Percentiles rank a stretch among this genome's conserved stretches.
These are phyloP conservation scores for Trichoderma erinaceum DNA, from an alignment of 495 filamentous ascomycete genomes.

Conservation along the genomic window DNA sequence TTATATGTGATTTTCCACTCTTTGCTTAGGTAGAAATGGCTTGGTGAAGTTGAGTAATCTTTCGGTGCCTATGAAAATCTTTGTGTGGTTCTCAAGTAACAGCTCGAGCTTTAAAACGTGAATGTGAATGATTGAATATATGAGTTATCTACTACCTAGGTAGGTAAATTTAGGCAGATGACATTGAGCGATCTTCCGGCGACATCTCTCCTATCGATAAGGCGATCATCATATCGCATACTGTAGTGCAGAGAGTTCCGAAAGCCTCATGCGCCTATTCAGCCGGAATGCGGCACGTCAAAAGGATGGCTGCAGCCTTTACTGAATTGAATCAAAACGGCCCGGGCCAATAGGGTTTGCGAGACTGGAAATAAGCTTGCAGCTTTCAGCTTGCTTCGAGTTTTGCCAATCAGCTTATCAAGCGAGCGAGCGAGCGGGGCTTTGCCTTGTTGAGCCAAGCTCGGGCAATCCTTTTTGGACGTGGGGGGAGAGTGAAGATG, in stretches of 20 bases:
- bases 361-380: constrained; percentile 4
- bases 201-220: neutral
- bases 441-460: neutral
- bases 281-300: constrained; percentile 1
- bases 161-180: too few relatives aligned
- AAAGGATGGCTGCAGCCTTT: neutral
- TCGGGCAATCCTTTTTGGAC: neutral
- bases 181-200: too few relatives aligned
- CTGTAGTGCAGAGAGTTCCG: neutral
- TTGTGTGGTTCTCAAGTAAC: neutral
- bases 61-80: too few relatives aligned
- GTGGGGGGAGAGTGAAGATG: neutral
- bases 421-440: neutral
- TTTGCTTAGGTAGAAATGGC: too few relatives aligned
- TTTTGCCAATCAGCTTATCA: constrained; percentile 8
- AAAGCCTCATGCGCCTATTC: neutral
- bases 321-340: neutral
- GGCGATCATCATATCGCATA: neutral
- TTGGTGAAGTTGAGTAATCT: too few relatives aligned
- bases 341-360: neutral
- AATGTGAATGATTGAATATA: neutral
- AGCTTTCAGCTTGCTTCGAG: neutral
- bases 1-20: too few relatives aligned
- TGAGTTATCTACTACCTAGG: too few relatives aligned
- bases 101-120: neutral